Evolutionary conservation across 2,329 filamentous ascomycete species (phyloP).

Genomic region (Paracorniculantispora psalliotae): DNA sequence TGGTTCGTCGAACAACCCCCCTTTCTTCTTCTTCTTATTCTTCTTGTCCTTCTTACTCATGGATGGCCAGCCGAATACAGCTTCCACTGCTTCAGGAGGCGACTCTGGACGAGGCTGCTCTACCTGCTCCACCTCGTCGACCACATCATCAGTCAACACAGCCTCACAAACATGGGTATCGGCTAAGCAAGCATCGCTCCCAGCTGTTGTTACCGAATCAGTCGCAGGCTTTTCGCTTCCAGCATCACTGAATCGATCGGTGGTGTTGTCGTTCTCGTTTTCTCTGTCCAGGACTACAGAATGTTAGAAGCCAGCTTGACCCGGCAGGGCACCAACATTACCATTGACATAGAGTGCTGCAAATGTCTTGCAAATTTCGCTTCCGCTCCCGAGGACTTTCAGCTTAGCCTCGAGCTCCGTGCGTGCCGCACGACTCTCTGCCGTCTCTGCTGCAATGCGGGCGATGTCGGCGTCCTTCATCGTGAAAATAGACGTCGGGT

Average conservation of each 20-base stretch:
- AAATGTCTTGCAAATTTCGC: conserved; percentile 5
- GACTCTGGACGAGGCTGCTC: neutral
- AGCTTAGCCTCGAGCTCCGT: neutral
- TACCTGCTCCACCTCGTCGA: neutral
- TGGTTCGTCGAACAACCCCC: neutral
- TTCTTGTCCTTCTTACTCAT: conserved; percentile 2
- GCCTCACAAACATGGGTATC: neutral
- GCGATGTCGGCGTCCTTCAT: conserved; percentile 19
- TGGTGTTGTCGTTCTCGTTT: neutral
- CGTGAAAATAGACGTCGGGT: conserved; percentile 16
- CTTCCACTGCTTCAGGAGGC: neutral
- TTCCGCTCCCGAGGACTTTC: neutral
- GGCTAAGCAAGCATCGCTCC: neutral
- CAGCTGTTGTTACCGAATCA: neutral
- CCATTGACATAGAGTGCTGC: neutral
- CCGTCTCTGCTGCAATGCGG: conserved; percentile 20
- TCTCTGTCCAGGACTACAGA: neutral
- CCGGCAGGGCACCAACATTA: neutral
- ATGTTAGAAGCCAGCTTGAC: neutral
- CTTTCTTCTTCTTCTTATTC: neutral
- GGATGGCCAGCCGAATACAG: neutral
- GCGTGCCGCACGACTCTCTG: neutral
- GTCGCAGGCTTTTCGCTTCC: neutral
- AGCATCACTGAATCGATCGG: neutral
- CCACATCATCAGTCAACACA: neutral